Evolutionary conservation across 179 eudicot species (phyloP).

Genomic region (Carnegiea gigantea): DNA sequence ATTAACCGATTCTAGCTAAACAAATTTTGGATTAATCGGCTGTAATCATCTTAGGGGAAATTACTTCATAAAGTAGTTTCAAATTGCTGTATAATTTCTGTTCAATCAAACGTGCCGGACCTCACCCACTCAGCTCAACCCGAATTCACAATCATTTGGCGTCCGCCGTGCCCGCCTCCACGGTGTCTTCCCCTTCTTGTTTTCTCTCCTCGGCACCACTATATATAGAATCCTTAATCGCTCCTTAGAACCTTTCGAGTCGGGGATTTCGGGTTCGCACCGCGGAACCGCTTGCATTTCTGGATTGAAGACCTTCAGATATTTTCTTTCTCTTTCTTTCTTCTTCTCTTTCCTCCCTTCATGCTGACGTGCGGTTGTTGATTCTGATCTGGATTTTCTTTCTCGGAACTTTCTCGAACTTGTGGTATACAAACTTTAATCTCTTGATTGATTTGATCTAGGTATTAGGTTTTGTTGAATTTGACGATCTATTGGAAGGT

Average conservation of each 20-base stretch:
- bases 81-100: neutral
- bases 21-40: no score
- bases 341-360: neutral
- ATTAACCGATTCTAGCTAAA: no score
- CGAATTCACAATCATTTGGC: slow-evolving; percentile 10
- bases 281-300: neutral
- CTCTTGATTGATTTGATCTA: neutral
- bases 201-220: slow-evolving; percentile 1
- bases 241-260: neutral
- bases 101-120: slow-evolving; percentile 11
- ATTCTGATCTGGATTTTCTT: neutral
- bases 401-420: neutral
- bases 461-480: slow-evolving; percentile 17
- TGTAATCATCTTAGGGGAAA: no score
- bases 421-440: neutral
- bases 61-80: no score
- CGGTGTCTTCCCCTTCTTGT: neutral
- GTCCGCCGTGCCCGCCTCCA: slow-evolving; percentile 19
- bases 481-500: neutral
- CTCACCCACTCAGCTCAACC: neutral
- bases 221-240: neutral
- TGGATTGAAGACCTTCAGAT: neutral
- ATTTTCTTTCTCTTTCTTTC: slow-evolving; percentile 9
- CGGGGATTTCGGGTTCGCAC: neutral
- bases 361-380: neutral